phyloP scores from a whole-genome alignment of 2,329 filamentous ascomycete species.

The Penicillium sp. region DNA sequence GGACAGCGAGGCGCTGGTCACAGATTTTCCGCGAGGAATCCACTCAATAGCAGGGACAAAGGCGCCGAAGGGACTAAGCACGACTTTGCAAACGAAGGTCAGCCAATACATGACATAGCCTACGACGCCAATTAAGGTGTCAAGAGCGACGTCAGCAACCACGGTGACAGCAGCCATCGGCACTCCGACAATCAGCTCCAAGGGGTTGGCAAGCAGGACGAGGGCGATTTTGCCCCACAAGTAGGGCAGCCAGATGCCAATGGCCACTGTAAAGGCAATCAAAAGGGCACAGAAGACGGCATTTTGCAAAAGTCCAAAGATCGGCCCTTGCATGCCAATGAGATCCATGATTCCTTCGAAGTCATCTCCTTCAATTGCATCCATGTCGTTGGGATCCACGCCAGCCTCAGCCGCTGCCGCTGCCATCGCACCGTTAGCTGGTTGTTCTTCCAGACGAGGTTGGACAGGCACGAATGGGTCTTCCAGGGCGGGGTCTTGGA shows the following conservation, averaged over 20 bases:
- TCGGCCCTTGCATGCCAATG: slow-evolving; percentile 89
- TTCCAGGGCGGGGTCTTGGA: slow-evolving; percentile 57
- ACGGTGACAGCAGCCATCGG: slow-evolving; percentile 69
- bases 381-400: slow-evolving; percentile 60
- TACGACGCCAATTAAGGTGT: slow-evolving; percentile 62
- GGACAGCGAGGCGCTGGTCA: slow-evolving; percentile 41
- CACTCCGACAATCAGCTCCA: slow-evolving; percentile 61
- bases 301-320: slow-evolving; percentile 87
- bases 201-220: slow-evolving; percentile 72
- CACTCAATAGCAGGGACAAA: slow-evolving; percentile 35
- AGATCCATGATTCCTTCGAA: slow-evolving; percentile 94
- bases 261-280: slow-evolving; percentile 77
- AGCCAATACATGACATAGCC: slow-evolving; percentile 49
- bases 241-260: slow-evolving; percentile 87
- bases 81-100: slow-evolving; percentile 31
- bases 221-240: slow-evolving; percentile 82
- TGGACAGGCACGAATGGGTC: slow-evolving; percentile 56
- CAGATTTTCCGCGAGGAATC: slow-evolving; percentile 33
- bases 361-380: slow-evolving; percentile 69
- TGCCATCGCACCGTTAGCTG: slow-evolving; percentile 6
- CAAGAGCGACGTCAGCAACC: slow-evolving; percentile 73
- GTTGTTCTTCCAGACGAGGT: slow-evolving; percentile 23
- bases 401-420: slow-evolving; percentile 49
- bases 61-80: slow-evolving; percentile 33
- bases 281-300: slow-evolving; percentile 89